phyloP scores from a whole-genome alignment of 495 filamentous ascomycete species.

The Penicillium parvum region DNA sequence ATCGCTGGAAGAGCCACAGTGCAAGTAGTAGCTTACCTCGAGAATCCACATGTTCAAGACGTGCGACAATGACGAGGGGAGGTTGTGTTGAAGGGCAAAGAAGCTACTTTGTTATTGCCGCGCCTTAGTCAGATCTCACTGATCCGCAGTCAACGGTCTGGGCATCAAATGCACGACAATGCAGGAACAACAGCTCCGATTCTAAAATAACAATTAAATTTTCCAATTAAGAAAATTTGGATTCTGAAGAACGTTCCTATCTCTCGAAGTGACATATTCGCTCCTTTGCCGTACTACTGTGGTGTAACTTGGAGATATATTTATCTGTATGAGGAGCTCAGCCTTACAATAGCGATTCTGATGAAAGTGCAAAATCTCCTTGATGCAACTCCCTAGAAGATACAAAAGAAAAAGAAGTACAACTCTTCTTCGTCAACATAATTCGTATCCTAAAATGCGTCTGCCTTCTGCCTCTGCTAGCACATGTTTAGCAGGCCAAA shows the following conservation, averaged over 20 bases:
- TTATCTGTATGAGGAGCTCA: constrained; percentile 33
- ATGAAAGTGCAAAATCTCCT: constrained; percentile 26
- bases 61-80: constrained; percentile 20
- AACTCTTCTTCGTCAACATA: constrained; percentile 23
- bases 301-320: constrained; percentile 18
- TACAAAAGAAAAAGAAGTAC: constrained; percentile 30
- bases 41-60: constrained; percentile 40
- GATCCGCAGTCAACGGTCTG: background rate
- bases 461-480: constrained; percentile 15
- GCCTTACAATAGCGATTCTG: no score
- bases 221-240: no score
- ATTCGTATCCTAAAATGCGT: constrained; percentile 19
- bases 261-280: no score
- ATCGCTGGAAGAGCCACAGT: no score
- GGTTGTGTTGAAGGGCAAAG: constrained; percentile 11
- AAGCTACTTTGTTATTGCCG: constrained; percentile 29
- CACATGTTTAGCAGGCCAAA: constrained; percentile 2
- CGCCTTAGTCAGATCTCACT: constrained; percentile 28
- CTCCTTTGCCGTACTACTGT: constrained; percentile 6
- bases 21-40: constrained; percentile 29
- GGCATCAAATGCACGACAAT: background rate
- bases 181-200: background rate
- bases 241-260: no score
- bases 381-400: constrained; percentile 38
- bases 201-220: no score